Base-by-base conservation (phyloP, 331 rosid genomes). In the Phaseolus coccineus region DNA sequence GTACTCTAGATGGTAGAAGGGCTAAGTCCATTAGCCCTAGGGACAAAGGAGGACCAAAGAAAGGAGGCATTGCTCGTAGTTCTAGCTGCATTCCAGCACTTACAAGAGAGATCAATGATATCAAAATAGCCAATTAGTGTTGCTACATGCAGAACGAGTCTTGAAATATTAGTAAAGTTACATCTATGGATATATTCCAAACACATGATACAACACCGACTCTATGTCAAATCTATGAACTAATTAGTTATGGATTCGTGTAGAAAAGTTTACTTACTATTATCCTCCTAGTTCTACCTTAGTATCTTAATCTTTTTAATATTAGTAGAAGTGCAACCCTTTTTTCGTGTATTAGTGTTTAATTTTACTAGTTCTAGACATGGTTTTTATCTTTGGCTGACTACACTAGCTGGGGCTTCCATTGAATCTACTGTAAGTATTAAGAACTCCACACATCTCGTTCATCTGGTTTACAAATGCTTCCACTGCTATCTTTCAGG, bases 61-160 rank as follows among this genome's bases (percentile, higher is more conserved):
- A 88, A 55, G 94, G 90, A 44, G 90, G 84, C 2, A 84, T 96
- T 74, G 78, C 95, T 24, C 85, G 99, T 87, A 96, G 96, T 62
- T 91, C 98, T 27, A 96, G 99, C 81, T 96, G 99, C 71, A 93
- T 96, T 83, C 88, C 98, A 2, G 90, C 97, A 0, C 82, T 96
- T 46, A 96, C 94, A 2, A 90, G 87, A 86, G 98, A 89, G 56
- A 67, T 91, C 40, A 80, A 68, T 73, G 83, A 92, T 74, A 89
- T 89, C 82, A 72, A 90, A 39, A 50, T 86, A 15, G 71, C 84
- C 48, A 62, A 87, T 28, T 90, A 74, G 82, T 37, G 8, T 37
- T 37, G 1, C 44, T 1, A 39, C 2, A 39, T 0, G 44, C 5
- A 35, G 39, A 4, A 35, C 0, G 44, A 39, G 44, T 39, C 10